Evolutionary conservation across 1,284 basidiomycete species (phyloP), one percentile per base, ranked within the genome.

Genomic region (Melampsora americana): DNA sequence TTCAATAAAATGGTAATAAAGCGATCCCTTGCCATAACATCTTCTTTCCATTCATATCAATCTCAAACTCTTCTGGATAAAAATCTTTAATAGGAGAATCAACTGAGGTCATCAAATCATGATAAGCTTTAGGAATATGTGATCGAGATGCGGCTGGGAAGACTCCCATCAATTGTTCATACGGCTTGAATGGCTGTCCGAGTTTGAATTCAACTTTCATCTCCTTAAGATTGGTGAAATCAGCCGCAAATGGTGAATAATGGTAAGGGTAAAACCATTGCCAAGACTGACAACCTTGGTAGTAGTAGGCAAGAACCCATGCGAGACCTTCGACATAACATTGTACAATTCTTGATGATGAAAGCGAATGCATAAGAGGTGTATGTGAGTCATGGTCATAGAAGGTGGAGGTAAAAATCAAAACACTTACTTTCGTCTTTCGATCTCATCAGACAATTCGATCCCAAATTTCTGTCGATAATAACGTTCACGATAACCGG

Each of bases 11-110:
- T 0, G 96, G 95, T 28, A 99, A 85, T 1, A 99, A 86, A 0
- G 95, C 95, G 64, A 99, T 93, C 76, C 96, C 96, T 84, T 99
- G 96, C 96, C 96, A 99, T 1, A 92, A 87, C 95, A 99, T 98
- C 84, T 92, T 93, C 85, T 99, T 99, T 78, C 96, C 96, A 82
- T 99, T 99, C 96, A 99, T 99, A 83, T 99, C 96, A 81, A 99
- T 91, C 80, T 95, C 88, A 83, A 99, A 99, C 23, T 90, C 89
- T 5, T 86, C 81, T 0, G 96, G 96, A 83, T 98, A 98, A 85
- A 98, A 99, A 82, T 99, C 96, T 79, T 93, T 89, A 82, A 98
- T 97, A 1, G 93, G 92, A 0, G 95, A 98, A 53, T 91, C 88
- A 67, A 89, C 87, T 2, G 92, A 87, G 5, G 86, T 89, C 96